These are phyloP conservation scores for Xylaria nigripes DNA, from an alignment of 495 filamentous ascomycete genomes.

Conservation along the genomic window DNA sequence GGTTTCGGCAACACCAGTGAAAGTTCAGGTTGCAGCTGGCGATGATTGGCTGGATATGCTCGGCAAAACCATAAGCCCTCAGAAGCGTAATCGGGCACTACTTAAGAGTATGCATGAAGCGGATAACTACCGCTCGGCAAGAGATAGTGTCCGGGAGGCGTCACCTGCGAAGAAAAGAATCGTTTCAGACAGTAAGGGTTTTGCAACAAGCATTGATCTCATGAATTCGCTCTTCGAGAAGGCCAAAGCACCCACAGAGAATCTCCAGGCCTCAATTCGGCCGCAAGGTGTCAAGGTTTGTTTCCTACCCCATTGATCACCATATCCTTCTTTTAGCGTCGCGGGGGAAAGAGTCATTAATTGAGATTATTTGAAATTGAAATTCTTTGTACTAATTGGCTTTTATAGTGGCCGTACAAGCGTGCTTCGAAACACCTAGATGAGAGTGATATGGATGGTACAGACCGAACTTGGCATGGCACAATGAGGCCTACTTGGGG, in stretches of 20 bases:
- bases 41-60: conserved; percentile 86
- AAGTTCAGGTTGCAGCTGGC: conserved; percentile 47
- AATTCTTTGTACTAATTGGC: conserved; percentile 28
- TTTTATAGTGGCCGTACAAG: conserved; percentile 76
- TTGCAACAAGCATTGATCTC: conserved; percentile 75
- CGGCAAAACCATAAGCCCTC: conserved; percentile 83
- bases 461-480: conserved; percentile 53
- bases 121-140: conserved; percentile 13
- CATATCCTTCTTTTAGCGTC: conserved; percentile 18
- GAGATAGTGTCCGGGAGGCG: conserved; percentile 26
- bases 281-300: conserved; percentile 42
- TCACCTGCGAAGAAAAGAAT: conserved; percentile 25
- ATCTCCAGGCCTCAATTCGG: conserved; percentile 30
- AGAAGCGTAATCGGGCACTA: conserved; percentile 66
- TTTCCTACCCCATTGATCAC: conserved; percentile 30
- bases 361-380: conserved; percentile 25
- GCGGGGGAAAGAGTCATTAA: conserved; percentile 24
- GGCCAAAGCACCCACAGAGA: conserved; percentile 41
- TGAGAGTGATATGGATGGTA: conserved; percentile 46
- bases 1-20: conserved; percentile 50
- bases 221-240: conserved; percentile 83
- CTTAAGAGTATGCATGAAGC: conserved; percentile 43
- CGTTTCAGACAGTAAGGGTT: conserved; percentile 47
- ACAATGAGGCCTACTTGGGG: conserved; percentile 75
- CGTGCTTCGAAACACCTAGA: conserved; percentile 63